These are phyloP conservation scores for Liriodendron chinense DNA, from an alignment of 164 flowering plant species.

Conservation along the genomic window DNA sequence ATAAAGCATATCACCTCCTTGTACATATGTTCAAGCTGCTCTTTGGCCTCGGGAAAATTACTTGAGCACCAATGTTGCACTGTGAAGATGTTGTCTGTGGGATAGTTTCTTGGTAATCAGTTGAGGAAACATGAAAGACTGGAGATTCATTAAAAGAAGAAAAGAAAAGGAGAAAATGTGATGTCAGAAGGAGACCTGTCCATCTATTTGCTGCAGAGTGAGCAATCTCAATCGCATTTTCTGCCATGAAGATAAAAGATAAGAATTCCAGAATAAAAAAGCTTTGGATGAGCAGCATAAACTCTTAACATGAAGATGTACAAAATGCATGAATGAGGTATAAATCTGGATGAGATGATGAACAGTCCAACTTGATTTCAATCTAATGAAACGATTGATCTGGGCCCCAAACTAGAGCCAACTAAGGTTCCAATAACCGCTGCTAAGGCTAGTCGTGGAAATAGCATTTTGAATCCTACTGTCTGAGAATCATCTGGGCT, in stretches of 20 bases:
- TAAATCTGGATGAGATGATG: not conserved
- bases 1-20: conserved; percentile 52
- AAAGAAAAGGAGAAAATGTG: conserved; percentile 7
- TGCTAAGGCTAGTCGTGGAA: too few species aligned
- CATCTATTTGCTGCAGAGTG: conserved; percentile 91
- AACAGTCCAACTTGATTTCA: not conserved
- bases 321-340: not conserved
- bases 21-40: conserved; percentile 88
- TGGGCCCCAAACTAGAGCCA: not conserved
- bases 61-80: conserved; percentile 88
- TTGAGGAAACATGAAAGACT: conserved; percentile 5
- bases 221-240: conserved; percentile 69
- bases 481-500: too few species aligned
- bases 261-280: conserved; percentile 5
- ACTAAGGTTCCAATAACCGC: not conserved
- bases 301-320: not conserved
- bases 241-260: conserved; percentile 37
- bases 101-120: conserved; percentile 4
- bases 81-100: conserved; percentile 83
- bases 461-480: too few species aligned
- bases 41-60: conserved; percentile 93
- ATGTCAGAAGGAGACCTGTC: conserved; percentile 63
- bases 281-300: not conserved
- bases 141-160: not conserved
- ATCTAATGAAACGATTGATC: not conserved